A percentile compares a stretch with the other conserved stretches of the same genome.
Conservation (phyloP, 805 yeast species). For the Saccharomycopsis sp. region DNA sequence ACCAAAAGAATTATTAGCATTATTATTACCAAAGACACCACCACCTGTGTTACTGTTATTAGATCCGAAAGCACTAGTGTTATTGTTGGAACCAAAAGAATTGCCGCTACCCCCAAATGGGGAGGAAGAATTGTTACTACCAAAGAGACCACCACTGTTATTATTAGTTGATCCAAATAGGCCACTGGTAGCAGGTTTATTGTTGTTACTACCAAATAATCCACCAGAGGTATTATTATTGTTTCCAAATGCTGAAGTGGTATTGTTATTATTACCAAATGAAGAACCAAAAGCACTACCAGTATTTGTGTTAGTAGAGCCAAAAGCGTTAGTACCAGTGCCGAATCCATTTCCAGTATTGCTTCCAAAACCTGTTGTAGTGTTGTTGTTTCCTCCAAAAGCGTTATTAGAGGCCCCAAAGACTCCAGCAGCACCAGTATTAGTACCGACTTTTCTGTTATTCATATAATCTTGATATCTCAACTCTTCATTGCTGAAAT, state of each 20-base stretch:
- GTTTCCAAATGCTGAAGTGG: constrained; percentile 19
- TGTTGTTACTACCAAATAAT: constrained; percentile 23
- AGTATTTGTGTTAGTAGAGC: constrained; percentile 24
- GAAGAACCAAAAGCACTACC: constrained; percentile 9
- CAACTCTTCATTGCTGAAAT: constrained; percentile 78
- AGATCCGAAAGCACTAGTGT: constrained; percentile 30
- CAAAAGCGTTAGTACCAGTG: constrained; percentile 15
- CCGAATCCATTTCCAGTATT: constrained; percentile 2
- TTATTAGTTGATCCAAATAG: constrained; percentile 21
- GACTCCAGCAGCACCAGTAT: constrained; percentile 22
- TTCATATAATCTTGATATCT: constrained; percentile 81
- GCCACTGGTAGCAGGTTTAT: constrained; percentile 23
- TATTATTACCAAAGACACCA: constrained; percentile 23
- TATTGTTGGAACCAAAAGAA: constrained; percentile 21
- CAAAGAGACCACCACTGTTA: constrained; percentile 22
- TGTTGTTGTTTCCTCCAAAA: constrained; percentile 18
- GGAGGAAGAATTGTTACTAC: constrained; percentile 20
- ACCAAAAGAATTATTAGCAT: background rate
- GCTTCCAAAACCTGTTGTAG: constrained; percentile 21
- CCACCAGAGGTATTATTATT: constrained; percentile 18
- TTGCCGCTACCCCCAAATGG: constrained; percentile 12
- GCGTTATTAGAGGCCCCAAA: constrained; percentile 15
- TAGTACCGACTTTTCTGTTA: constrained; percentile 34
- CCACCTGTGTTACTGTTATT: constrained; percentile 23
- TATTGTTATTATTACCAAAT: constrained; percentile 21